A percentile compares a stretch with the other conserved stretches of the same genome.
phyloP scores from a whole-genome alignment of 441 rosid genomes.

The Hura crepitans region DNA sequence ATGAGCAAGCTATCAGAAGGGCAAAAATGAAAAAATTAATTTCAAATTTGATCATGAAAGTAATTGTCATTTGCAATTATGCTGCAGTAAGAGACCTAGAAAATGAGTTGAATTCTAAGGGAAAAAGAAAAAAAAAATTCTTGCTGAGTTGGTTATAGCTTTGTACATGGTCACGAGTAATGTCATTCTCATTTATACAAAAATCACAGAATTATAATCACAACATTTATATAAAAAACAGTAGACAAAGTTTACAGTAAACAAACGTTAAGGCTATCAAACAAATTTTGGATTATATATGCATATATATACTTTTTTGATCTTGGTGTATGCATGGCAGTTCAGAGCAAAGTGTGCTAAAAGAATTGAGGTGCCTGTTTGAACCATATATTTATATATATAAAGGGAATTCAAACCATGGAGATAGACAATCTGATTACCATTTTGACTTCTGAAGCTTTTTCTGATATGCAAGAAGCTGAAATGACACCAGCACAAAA shows the following conservation, averaged over 20 bases:
- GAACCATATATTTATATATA: background rate
- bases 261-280: background rate
- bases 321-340: too few relatives aligned
- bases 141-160: too few relatives aligned
- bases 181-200: background rate
- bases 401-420: constrained; percentile 12
- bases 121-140: too few relatives aligned
- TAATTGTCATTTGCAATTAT: too few relatives aligned
- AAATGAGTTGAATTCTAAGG: too few relatives aligned
- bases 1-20: too few relatives aligned
- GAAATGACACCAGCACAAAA: constrained; percentile 13
- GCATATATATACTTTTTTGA: background rate
- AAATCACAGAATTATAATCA: background rate
- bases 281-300: background rate
- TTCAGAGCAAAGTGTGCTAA: background rate
- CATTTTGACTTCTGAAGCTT: constrained; percentile 19
- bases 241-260: background rate
- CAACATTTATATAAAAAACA: background rate
- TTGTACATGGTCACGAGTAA: too few relatives aligned
- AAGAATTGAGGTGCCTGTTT: background rate
- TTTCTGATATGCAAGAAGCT: constrained; percentile 44
- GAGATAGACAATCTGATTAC: constrained; percentile 4
- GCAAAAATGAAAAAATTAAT: too few relatives aligned
- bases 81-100: too few relatives aligned
- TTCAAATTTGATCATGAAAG: too few relatives aligned